Evolutionary conservation across 2,329 filamentous ascomycete species (phyloP).

Genomic region (Scytalidium lignicola): DNA sequence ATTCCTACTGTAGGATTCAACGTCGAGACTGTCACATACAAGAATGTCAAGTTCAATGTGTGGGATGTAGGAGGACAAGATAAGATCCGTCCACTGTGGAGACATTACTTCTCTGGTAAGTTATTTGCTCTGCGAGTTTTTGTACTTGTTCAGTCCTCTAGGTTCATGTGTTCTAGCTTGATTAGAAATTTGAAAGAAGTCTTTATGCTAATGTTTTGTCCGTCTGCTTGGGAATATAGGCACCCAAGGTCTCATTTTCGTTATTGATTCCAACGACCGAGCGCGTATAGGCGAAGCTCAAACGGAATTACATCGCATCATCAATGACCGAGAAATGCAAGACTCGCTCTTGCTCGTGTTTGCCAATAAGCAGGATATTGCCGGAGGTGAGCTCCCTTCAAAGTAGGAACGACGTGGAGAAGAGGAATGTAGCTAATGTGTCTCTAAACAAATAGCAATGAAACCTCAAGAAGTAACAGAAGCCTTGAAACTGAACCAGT

Average conservation of each 20-base stretch:
- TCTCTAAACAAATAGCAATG: slow-evolving; percentile 34
- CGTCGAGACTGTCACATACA: slow-evolving; percentile 97
- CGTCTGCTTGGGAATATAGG: slow-evolving; percentile 43
- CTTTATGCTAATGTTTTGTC: slow-evolving; percentile 37
- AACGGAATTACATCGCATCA: slow-evolving; percentile 92
- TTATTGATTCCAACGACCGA: slow-evolving; percentile 92
- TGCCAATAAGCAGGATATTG: slow-evolving; percentile 97
- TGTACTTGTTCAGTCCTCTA: slow-evolving; percentile 33
- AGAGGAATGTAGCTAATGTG: not conserved
- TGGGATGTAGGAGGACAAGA: slow-evolving; percentile 99
- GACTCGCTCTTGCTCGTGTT: slow-evolving; percentile 92
- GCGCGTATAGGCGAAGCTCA: slow-evolving; percentile 88
- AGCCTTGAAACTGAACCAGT: slow-evolving; percentile 66
- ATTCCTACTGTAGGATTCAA: slow-evolving; percentile 99
- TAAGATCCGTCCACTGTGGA: slow-evolving; percentile 96
- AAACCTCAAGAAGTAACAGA: slow-evolving; percentile 76
- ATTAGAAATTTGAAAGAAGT: slow-evolving; percentile 63
- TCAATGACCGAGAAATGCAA: slow-evolving; percentile 97
- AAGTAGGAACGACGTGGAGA: not conserved
- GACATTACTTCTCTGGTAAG: slow-evolving; percentile 88
- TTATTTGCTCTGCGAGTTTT: slow-evolving; percentile 8
- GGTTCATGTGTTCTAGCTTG: slow-evolving; percentile 41
- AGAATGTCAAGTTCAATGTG: slow-evolving; percentile 99
- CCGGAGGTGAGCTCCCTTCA: slow-evolving; percentile 54
- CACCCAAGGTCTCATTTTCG: slow-evolving; percentile 97